Base-by-base conservation (phyloP, 202 grass and related monocot genomes). In the Elaeis oleifera region DNA sequence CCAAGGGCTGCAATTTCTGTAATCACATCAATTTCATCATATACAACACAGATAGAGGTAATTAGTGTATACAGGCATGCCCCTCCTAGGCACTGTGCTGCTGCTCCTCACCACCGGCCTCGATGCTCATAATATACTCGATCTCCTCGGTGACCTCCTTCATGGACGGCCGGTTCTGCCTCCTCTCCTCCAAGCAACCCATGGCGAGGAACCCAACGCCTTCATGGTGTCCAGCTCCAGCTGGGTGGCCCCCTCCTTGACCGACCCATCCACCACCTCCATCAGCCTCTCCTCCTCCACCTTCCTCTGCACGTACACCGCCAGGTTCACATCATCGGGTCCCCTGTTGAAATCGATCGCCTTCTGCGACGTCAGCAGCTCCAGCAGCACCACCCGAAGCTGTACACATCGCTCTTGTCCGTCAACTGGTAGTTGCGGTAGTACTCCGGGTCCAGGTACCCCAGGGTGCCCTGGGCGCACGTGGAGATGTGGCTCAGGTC, bases 381-480 rank as follows among this genome's bases (percentile, higher is more conserved):
- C 85, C 23, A 89, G 71, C 50, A 89, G 74, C 39, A 89, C 85
- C 3, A 89, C 85, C 86, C 81, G 50, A 74, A 89, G 64, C 85
- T 89, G 61, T 84, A 89, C 16, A 89, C 85, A 58, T 89, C 85
- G 19, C 84, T 89, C 74, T 89, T 89, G 53, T 91, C 88, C 1
- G 88, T 92, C 44, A 88, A 78, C 39, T 94, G 84, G 64, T 87
- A 94, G 63, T 94, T 94, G 44, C 80, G 84, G 61, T 85, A 94
- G 70, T 94, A 94, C 69, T 94, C 89, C 22, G 89, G 89, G 36
- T 94, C 84, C 1, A 94, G 84, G 48, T 94, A 94, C 0, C 89
- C 88, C 1, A 92, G 67, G 0, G 88, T 94, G 1, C 89, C 89
- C 22, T 94, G 89, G 4, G 89, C 89, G 67, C 89, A 94, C 5